Conservation (phyloP, 2,329 filamentous ascomycete species). For the Arthrobotrys iridis region DNA sequence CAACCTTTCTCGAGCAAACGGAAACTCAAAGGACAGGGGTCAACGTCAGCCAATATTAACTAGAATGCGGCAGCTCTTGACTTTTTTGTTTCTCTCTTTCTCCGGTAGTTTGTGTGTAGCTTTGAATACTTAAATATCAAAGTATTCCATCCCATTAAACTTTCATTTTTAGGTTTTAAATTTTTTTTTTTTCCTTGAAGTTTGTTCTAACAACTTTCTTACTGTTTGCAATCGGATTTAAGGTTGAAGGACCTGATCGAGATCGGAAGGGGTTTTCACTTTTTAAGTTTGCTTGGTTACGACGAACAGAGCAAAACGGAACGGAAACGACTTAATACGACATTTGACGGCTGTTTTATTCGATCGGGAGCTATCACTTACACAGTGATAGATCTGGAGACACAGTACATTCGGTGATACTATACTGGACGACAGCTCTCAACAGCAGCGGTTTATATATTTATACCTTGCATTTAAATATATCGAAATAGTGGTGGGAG, state of each 20-base stretch:
- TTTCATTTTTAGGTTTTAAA: neutral
- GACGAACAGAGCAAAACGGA: neutral
- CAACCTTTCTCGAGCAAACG: neutral
- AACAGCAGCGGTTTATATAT: too few species aligned
- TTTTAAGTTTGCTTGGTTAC: neutral
- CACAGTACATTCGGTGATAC: neutral
- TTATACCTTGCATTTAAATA: too few species aligned
- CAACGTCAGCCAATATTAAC: constrained; percentile 30
- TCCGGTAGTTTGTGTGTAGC: neutral
- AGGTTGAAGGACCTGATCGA: neutral
- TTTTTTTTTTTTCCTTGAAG: neutral
- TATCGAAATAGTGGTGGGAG: too few species aligned
- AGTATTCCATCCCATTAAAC: neutral
- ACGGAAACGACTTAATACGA: neutral
- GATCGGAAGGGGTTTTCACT: neutral
- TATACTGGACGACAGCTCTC: too few species aligned
- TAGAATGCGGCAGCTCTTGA: neutral
- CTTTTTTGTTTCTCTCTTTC: neutral
- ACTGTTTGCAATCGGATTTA: neutral
- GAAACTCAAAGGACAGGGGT: constrained; percentile 4
- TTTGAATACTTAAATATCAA: neutral
- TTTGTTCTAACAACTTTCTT: neutral
- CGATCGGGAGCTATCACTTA: neutral
- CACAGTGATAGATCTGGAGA: too few species aligned
- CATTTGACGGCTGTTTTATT: neutral